phyloP scores from a whole-genome alignment of 495 filamentous ascomycete species.

The Neurospora sp. region DNA sequence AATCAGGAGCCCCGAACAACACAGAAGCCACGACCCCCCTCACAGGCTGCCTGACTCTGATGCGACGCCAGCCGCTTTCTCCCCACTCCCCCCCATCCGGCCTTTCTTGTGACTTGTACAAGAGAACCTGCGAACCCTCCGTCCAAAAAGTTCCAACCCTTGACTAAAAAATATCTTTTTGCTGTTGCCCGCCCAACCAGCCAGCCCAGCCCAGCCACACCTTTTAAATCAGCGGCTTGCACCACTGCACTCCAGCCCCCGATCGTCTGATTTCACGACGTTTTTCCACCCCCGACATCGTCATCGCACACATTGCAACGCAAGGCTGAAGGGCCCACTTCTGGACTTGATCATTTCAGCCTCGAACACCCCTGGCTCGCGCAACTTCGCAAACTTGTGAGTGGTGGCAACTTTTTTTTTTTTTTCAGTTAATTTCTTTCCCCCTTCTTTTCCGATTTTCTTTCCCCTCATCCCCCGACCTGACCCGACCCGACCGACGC shows the following conservation, averaged over 20 bases:
- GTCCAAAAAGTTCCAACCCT: not conserved
- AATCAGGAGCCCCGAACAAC: constrained; percentile 8
- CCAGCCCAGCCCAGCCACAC: not conserved
- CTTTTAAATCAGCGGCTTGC: not conserved
- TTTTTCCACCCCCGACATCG: constrained; percentile 18
- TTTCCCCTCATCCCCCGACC: constrained; percentile 7
- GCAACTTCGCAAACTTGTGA: constrained; percentile 17
- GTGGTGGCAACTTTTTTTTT: constrained; percentile 19
- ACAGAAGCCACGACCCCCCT: not conserved
- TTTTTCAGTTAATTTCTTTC: not conserved
- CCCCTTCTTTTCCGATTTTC: constrained; percentile 8
- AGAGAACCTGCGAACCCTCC: not conserved
- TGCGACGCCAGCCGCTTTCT: not conserved
- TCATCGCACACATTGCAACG: constrained; percentile 2
- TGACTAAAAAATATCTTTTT: constrained; percentile 1
- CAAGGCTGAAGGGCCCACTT: constrained; percentile 16
- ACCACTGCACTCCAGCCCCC: not conserved
- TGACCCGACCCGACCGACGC: constrained; percentile 10
- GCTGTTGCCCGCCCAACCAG: not conserved
- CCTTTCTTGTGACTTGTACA: not conserved
- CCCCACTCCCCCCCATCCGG: not conserved
- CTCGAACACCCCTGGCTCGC: constrained; percentile 6
- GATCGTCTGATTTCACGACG: constrained; percentile 6
- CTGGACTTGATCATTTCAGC: constrained; percentile 16
- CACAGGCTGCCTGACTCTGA: not conserved